phyloP scores from a whole-genome alignment of 345 rosid genomes.

The Punica granatum region DNA sequence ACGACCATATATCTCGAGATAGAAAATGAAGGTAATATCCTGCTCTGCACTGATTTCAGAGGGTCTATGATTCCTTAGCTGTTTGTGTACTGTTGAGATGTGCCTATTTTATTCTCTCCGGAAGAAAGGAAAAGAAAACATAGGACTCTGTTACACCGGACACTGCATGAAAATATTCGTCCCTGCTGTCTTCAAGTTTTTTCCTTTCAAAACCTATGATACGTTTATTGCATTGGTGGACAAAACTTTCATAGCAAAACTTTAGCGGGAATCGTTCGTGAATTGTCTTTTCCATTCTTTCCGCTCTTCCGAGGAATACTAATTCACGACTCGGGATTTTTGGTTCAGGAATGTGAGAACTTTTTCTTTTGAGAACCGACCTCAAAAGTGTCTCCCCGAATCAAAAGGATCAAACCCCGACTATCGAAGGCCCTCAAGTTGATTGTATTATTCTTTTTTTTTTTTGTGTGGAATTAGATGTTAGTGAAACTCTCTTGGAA shows the following conservation, averaged over 20 bases:
- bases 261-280: too few species aligned
- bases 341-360: too few species aligned
- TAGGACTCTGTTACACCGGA: too few species aligned
- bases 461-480: background rate
- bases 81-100: background rate
- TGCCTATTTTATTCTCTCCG: background rate
- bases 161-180: too few species aligned
- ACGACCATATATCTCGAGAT: background rate
- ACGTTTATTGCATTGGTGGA: background rate
- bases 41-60: background rate
- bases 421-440: background rate
- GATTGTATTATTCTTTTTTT: too few species aligned
- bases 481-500: background rate
- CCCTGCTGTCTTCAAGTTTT: background rate
- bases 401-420: background rate
- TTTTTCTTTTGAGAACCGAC: too few species aligned
- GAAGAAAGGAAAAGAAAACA: too few species aligned
- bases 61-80: background rate
- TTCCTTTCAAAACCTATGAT: background rate
- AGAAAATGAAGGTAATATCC: background rate
- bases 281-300: background rate
- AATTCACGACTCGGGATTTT: too few species aligned
- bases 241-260: background rate
- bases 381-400: too few species aligned
- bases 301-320: too few species aligned